Evolutionary conservation across 345 rosid genomes (phyloP).

Genomic region (Camelina laxa): DNA sequence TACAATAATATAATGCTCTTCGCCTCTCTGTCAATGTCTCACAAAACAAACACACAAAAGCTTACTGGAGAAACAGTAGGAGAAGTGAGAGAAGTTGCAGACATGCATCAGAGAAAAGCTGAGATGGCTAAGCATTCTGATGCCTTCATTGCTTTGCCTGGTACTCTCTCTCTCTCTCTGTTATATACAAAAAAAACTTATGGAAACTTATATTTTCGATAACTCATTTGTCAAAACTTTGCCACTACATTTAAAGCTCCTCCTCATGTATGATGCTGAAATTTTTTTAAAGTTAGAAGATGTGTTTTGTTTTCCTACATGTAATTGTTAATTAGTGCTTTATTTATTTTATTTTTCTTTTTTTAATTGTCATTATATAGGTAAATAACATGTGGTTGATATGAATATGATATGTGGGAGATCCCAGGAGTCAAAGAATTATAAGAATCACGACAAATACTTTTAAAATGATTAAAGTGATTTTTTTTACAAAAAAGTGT

Average conservation of each 20-base stretch:
- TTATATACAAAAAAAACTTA: background rate
- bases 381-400: constrained; percentile 34
- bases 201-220: background rate
- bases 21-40: background rate
- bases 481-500: background rate
- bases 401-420: constrained; percentile 20
- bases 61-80: constrained; percentile 53
- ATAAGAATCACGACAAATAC: constrained; percentile 23
- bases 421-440: constrained; percentile 19
- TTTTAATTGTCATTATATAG: background rate
- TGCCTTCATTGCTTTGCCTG: constrained; percentile 61
- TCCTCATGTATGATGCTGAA: background rate
- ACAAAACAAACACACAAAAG: constrained; percentile 30
- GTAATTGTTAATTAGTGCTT: constrained; percentile 13
- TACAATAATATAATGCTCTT: constrained; percentile 27
- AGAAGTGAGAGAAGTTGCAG: constrained; percentile 50
- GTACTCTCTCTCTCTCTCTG: constrained; percentile 11
- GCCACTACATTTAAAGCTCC: background rate
- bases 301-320: background rate
- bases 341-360: background rate
- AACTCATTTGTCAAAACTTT: background rate
- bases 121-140: constrained; percentile 64
- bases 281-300: background rate
- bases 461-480: constrained; percentile 13
- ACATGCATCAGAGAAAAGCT: constrained; percentile 67